phyloP scores from a whole-genome alignment of 2,329 filamentous ascomycete species.

The Colletotrichum neosansevieriae region DNA sequence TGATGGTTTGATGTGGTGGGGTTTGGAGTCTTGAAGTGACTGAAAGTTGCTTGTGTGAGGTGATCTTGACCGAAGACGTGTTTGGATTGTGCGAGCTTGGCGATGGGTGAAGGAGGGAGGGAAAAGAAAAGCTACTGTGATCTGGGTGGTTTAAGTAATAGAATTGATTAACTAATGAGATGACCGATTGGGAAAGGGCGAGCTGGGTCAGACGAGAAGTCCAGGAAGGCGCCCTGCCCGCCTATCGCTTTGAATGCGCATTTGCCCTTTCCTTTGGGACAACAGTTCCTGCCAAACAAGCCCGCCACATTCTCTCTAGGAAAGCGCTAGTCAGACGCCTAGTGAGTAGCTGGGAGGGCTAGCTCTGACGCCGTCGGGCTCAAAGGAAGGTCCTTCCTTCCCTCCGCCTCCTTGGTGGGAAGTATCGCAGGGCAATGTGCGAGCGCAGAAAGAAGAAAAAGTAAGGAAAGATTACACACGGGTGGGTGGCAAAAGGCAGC shows the following conservation, averaged over 20 bases:
- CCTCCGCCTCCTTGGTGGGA: too few relatives aligned
- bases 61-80: background rate
- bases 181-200: background rate
- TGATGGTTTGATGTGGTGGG: conserved; percentile 43
- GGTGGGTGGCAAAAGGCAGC: too few relatives aligned
- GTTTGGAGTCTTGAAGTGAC: background rate
- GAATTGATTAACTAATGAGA: conserved; percentile 34
- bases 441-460: too few relatives aligned
- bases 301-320: conserved; percentile 21
- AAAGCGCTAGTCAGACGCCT: conserved; percentile 20
- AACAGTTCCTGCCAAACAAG: conserved; percentile 10
- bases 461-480: too few relatives aligned
- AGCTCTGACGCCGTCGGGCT: conserved; percentile 15
- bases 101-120: conserved; percentile 4
- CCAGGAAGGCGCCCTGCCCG: background rate
- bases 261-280: too few relatives aligned
- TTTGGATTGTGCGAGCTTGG: conserved; percentile 13
- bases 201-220: background rate
- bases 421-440: too few relatives aligned
- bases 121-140: background rate
- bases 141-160: conserved; percentile 24
- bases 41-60: background rate
- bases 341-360: conserved; percentile 4
- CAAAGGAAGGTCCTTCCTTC: conserved; percentile 17
- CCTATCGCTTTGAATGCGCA: background rate